Evolutionary conservation across 352 stramenopile genomes (phyloP).

Genomic region (Globisporangium mamillatum): DNA sequence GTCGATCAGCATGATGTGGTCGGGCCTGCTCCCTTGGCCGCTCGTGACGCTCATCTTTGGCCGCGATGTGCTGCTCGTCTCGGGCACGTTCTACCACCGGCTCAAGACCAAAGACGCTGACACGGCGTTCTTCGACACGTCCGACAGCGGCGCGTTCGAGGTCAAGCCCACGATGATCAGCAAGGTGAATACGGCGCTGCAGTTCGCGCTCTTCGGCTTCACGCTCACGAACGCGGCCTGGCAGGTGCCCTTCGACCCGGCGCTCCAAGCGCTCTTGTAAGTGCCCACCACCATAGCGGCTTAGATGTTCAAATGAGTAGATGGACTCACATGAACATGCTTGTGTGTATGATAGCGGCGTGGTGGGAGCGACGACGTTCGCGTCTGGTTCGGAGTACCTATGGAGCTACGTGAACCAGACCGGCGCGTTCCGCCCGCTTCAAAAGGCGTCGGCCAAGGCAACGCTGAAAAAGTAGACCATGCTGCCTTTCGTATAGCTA

Average conservation of each 20-base stretch:
- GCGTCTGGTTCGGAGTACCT: constrained; percentile 75
- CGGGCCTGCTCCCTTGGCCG: constrained; percentile 56
- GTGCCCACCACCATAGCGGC: constrained; percentile 13
- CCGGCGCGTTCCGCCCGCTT: constrained; percentile 60
- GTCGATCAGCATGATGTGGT: constrained; percentile 73
- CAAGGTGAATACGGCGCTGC: constrained; percentile 81
- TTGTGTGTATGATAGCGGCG: constrained; percentile 31
- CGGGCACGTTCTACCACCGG: constrained; percentile 76
- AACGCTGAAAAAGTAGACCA: constrained; percentile 14
- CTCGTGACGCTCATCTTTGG: constrained; percentile 70
- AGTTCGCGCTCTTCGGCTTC: constrained; percentile 71
- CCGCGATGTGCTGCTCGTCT: constrained; percentile 66
- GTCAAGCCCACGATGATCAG: constrained; percentile 68
- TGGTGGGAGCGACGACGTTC: constrained; percentile 72
- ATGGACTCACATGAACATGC: not conserved
- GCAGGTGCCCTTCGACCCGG: constrained; percentile 56
- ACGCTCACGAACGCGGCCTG: constrained; percentile 72
- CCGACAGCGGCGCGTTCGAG: constrained; percentile 65
- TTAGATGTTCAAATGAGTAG: not conserved
- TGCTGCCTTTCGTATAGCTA: not conserved
- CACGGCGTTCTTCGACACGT: constrained; percentile 79
- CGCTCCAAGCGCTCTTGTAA: constrained; percentile 65
- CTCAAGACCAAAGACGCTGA: constrained; percentile 65
- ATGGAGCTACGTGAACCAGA: constrained; percentile 71
- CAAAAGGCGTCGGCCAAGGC: constrained; percentile 23